Conservation (phyloP, 176 grass and related monocot genomes). For the Hordeum marinum region DNA sequence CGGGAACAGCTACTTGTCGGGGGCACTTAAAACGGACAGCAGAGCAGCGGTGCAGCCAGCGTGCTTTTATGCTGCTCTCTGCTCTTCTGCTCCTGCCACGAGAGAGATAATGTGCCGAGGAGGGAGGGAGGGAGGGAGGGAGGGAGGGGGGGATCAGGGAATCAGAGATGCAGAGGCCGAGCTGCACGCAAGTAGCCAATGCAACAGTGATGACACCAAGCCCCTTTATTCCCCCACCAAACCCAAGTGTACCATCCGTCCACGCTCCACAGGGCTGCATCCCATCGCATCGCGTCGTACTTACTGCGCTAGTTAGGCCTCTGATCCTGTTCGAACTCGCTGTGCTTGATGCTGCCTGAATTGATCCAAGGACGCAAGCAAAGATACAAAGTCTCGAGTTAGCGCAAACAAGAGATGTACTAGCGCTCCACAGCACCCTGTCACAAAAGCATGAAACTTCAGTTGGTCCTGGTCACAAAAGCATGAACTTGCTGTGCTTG, state of each 20-base stretch:
- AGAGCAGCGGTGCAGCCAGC: constrained; percentile 4
- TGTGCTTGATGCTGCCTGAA: background rate
- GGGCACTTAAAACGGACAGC: constrained; percentile 27
- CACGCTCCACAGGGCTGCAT: background rate
- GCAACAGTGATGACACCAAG: constrained; percentile 9
- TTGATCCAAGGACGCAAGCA: background rate
- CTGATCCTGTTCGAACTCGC: background rate
- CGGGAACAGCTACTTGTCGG: constrained; percentile 3
- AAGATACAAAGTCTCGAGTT: constrained; percentile 25
- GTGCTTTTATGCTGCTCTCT: constrained; percentile 17
- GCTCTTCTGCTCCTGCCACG: background rate
- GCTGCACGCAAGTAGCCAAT: constrained; percentile 29
- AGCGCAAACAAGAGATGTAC: background rate
- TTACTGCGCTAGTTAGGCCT: background rate
- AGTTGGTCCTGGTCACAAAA: too few relatives aligned
- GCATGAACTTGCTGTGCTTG: too few relatives aligned
- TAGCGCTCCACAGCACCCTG: background rate
- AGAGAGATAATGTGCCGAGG: constrained; percentile 10
- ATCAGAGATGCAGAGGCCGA: constrained; percentile 8
- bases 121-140: constrained; percentile 30
- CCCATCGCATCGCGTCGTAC: constrained; percentile 7
- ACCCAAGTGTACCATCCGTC: constrained; percentile 9
- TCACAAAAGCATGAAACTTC: background rate
- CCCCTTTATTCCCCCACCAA: constrained; percentile 30
- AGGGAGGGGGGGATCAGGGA: constrained; percentile 29